Conservation (phyloP, 768 basidiomycete genomes). For the Suillus brevipes region DNA sequence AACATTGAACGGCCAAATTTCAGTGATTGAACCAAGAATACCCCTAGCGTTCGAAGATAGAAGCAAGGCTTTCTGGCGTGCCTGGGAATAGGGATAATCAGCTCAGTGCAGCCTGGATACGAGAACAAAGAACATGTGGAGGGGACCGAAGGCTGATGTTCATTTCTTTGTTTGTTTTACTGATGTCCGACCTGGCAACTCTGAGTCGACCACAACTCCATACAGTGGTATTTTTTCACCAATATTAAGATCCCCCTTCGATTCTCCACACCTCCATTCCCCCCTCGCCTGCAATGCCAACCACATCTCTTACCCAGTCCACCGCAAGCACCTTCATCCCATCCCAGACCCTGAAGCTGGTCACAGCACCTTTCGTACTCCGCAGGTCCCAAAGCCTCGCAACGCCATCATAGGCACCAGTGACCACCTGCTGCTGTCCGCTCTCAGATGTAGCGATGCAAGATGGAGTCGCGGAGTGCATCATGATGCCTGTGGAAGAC, state of each 20-base stretch:
- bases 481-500: constrained; percentile 44
- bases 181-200: background rate
- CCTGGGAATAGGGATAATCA: background rate
- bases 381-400: constrained; percentile 80
- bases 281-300: constrained; percentile 63
- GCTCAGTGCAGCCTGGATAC: background rate
- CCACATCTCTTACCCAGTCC: constrained; percentile 57
- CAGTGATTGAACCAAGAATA: background rate
- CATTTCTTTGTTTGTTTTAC: background rate
- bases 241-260: constrained; percentile 28
- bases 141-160: background rate
- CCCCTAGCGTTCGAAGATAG: background rate
- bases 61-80: background rate
- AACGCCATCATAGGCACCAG: constrained; percentile 76
- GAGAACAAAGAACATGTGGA: background rate
- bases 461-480: constrained; percentile 68
- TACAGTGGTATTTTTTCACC: background rate
- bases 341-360: constrained; percentile 63
- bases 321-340: constrained; percentile 60
- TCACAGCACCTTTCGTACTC: constrained; percentile 64
- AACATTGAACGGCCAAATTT: background rate
- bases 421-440: constrained; percentile 56
- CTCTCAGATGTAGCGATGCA: constrained; percentile 39
- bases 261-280: constrained; percentile 67
- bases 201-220: background rate